Evolutionary conservation across 2,329 filamentous ascomycete species (phyloP), one percentile per base, ranked within the genome.

Genomic region (Pseudogymnoascus sp.): DNA sequence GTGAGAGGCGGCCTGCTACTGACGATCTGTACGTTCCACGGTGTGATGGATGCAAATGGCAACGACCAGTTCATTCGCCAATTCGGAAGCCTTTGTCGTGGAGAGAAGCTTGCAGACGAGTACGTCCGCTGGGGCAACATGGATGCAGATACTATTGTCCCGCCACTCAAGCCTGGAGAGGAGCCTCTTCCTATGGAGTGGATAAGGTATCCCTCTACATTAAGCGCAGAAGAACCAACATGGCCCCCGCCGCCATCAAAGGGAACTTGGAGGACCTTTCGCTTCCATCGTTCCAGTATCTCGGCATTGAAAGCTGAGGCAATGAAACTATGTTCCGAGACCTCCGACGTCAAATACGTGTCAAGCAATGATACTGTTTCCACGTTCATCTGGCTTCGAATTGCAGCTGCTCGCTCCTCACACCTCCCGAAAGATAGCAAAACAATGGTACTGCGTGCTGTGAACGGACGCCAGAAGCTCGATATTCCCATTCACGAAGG

Each of bases 331-430:
- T 54, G 47, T 11, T 21, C 29, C 29, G 5, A 9, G n/a, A 15
- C 33, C 9, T 33, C 29, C 5, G 29, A 54, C 9, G 8, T 54
- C 29, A 54, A 54, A 33, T 59, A 17, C 21, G 33, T 59, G 10
- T 59, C 57, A 8, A 59, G 35, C 21, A 59, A 59, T 41, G 57
- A 59, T 40, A 31, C 57, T 17, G 26, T 59, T 17, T 37, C 57
- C n/a, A 31, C 57, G 21, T 59, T 59, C 8, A 37, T 54, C 47
- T 54, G 47, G 47, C 29, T 54, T 54, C 47, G 47, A 54, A 33
- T 11, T 17, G 29, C 47, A 9, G 47, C 29, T 33, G 47, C 47
- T 54, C 47, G 47, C 29, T 33, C 35, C 5, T 4, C 35, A 41
- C 57, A 41, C n/a, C 21, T 59, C 13, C 35, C 57, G 5, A 59